Percentiles rank a stretch among this genome's conserved stretches.
Evolutionary conservation across 1,284 basidiomycete species (phyloP).

Genomic region (Malassezia brasiliensis): DNA sequence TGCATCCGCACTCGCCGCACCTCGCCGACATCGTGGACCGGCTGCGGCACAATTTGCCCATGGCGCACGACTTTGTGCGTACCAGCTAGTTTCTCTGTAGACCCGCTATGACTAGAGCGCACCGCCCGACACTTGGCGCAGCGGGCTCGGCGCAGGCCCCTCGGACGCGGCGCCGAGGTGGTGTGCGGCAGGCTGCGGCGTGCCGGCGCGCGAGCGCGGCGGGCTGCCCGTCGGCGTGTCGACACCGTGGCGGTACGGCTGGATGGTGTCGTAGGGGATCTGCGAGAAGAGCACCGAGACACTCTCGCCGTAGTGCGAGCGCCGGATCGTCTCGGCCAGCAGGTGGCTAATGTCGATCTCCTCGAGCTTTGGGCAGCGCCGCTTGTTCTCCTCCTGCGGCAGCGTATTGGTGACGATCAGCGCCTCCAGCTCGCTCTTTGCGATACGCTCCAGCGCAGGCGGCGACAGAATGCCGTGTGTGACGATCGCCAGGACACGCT

Average conservation of each 20-base stretch:
- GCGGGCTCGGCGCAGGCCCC: slow-evolving; percentile 10
- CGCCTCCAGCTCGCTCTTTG: slow-evolving; percentile 62
- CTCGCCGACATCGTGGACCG: background rate
- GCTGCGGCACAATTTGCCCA: background rate
- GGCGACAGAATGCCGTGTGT: slow-evolving; percentile 95
- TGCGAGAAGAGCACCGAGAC: slow-evolving; percentile 45
- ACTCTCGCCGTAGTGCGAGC: slow-evolving; percentile 55
- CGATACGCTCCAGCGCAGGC: slow-evolving; percentile 59
- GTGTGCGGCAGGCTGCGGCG: too few relatives aligned
- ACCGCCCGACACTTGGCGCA: slow-evolving; percentile 9
- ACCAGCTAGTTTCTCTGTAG: too few relatives aligned
- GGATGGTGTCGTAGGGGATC: slow-evolving; percentile 45
- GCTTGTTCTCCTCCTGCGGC: slow-evolving; percentile 72
- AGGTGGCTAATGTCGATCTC: slow-evolving; percentile 83
- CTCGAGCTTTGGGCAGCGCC: slow-evolving; percentile 74
- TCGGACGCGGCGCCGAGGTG: background rate
- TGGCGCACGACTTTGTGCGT: too few relatives aligned
- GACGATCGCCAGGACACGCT: slow-evolving; percentile 79
- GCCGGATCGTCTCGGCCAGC: slow-evolving; percentile 86
- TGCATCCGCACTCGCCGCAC: background rate
- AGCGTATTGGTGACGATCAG: slow-evolving; percentile 97
- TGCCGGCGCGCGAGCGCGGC: slow-evolving; percentile 1
- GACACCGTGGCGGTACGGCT: slow-evolving; percentile 41
- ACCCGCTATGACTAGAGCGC: background rate
- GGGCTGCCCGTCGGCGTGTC: slow-evolving; percentile 20